A percentile compares a stretch with the other conserved stretches of the same genome.
These are phyloP conservation scores for Hypoxylon fragiforme DNA, from an alignment of 495 filamentous ascomycete genomes.

Conservation along the genomic window DNA sequence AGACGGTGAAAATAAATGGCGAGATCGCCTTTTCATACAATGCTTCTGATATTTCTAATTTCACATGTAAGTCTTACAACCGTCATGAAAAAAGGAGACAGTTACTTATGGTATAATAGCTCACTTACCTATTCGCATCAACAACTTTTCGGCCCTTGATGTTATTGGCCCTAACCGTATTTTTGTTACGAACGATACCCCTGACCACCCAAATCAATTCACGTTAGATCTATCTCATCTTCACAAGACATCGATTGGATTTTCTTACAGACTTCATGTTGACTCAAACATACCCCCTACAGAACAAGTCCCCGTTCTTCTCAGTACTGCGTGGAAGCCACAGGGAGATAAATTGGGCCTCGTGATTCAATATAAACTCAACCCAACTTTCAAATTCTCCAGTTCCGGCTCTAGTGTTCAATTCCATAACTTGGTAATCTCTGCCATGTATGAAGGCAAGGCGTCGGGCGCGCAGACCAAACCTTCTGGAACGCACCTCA, in stretches of 20 bases:
- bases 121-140: slow-evolving; percentile 74
- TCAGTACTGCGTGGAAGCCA: slow-evolving; percentile 81
- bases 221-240: slow-evolving; percentile 70
- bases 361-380: slow-evolving; percentile 83
- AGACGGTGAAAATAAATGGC: slow-evolving; percentile 75
- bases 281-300: slow-evolving; percentile 63
- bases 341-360: slow-evolving; percentile 81
- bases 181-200: slow-evolving; percentile 72
- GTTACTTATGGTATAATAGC: slow-evolving; percentile 36
- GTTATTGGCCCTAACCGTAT: slow-evolving; percentile 93
- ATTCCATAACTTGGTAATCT: slow-evolving; percentile 79
- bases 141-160: slow-evolving; percentile 88
- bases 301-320: slow-evolving; percentile 65
- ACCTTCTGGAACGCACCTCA: slow-evolving; percentile 76
- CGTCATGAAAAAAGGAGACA: too few relatives aligned
- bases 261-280: slow-evolving; percentile 92
- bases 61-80: slow-evolving; percentile 38
- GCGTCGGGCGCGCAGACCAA: slow-evolving; percentile 71
- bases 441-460: slow-evolving; percentile 74
- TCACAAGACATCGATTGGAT: slow-evolving; percentile 75
- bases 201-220: slow-evolving; percentile 79
- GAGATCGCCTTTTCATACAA: slow-evolving; percentile 92
- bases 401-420: slow-evolving; percentile 53
- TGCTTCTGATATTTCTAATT: slow-evolving; percentile 50
- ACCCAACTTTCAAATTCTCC: slow-evolving; percentile 63